Evolutionary conservation across 2,329 filamentous ascomycete species (phyloP).

Genomic region (Colletotrichum caudatum): DNA sequence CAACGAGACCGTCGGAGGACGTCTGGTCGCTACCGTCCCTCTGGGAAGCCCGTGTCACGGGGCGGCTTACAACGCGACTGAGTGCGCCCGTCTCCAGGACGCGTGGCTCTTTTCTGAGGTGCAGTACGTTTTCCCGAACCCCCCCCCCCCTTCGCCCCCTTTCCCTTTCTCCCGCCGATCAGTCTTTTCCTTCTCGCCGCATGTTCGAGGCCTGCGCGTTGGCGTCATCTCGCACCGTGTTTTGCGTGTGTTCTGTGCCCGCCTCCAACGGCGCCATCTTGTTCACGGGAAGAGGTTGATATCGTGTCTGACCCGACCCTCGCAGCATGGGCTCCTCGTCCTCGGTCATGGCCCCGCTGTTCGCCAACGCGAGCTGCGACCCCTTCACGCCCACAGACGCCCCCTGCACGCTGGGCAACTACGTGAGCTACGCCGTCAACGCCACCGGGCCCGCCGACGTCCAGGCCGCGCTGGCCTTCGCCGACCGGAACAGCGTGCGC

Average conservation of each 20-base stretch:
- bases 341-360: constrained; percentile 48
- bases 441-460: constrained; percentile 50
- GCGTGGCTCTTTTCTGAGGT: constrained; percentile 39
- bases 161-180: background rate
- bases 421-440: constrained; percentile 46
- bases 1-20: constrained; percentile 34
- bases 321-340: constrained; percentile 38
- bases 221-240: background rate
- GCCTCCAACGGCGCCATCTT: no score
- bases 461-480: constrained; percentile 52
- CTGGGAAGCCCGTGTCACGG: constrained; percentile 35
- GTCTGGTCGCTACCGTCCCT: constrained; percentile 33
- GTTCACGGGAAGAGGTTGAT: constrained; percentile 13
- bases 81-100: constrained; percentile 34
- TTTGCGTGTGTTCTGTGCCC: no score
- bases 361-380: constrained; percentile 48
- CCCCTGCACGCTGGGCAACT: constrained; percentile 52
- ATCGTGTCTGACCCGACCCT: constrained; percentile 43
- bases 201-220: background rate
- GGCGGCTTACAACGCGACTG: constrained; percentile 26
- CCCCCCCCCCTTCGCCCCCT: background rate
- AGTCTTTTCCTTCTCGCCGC: background rate
- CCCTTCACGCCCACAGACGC: constrained; percentile 50
- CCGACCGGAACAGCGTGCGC: constrained; percentile 53
- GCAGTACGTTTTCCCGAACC: constrained; percentile 14